Evolutionary conservation across 768 basidiomycete species (phyloP).

Genomic region (Infundibulicybe gibba): DNA sequence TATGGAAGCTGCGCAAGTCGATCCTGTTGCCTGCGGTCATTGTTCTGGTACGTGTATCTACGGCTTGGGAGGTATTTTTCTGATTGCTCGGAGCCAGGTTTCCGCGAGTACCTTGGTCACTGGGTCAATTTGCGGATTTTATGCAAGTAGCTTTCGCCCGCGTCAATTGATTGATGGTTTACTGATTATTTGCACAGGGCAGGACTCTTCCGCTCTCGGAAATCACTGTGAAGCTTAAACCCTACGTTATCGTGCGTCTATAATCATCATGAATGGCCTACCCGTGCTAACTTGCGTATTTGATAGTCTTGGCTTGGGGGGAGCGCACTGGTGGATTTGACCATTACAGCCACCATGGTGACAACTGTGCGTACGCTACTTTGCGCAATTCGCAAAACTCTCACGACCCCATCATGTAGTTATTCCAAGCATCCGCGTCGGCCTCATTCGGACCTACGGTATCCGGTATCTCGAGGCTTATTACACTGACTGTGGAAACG

Average conservation of each 20-base stretch:
- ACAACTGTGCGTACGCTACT: constrained; percentile 1
- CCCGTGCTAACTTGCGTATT: neutral
- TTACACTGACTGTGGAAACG: constrained; percentile 5
- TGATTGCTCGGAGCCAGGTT: neutral
- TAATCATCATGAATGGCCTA: neutral
- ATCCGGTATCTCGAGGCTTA: constrained; percentile 2
- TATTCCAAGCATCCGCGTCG: neutral
- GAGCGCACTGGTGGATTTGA: neutral
- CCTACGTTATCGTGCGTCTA: constrained; percentile 1
- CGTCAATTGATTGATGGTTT: too few species aligned
- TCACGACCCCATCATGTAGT: neutral
- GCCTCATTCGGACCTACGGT: neutral
- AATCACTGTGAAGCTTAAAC: too few species aligned
- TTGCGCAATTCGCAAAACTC: neutral
- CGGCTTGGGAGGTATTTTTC: neutral
- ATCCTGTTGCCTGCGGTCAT: neutral
- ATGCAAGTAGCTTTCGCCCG: neutral
- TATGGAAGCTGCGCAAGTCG: constrained; percentile 5
- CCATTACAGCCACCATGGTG: constrained; percentile 4
- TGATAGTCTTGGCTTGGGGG: constrained; percentile 5
- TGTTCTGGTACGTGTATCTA: neutral
- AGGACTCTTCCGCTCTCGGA: neutral
- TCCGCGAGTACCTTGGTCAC: neutral
- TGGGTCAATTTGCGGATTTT: neutral
- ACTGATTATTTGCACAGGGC: neutral